A percentile compares a stretch with the other conserved stretches of the same genome.
phyloP scores from a whole-genome alignment of 1,284 basidiomycete genomes.

The Cryptococcus sp. region DNA sequence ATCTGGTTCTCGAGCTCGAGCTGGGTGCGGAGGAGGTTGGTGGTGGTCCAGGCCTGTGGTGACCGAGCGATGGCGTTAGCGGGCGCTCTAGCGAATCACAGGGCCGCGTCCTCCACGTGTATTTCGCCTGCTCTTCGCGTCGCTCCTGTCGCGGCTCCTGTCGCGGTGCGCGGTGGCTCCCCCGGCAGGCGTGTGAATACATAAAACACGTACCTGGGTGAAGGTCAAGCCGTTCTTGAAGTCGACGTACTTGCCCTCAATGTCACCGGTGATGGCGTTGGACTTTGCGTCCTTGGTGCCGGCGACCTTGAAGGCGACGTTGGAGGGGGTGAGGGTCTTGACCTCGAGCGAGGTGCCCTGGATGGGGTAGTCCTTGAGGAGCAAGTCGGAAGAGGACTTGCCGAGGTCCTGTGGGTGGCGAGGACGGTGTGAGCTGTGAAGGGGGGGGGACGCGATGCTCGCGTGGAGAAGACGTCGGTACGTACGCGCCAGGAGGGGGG shows the following conservation, averaged over 20 bases:
- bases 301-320: conserved; percentile 82
- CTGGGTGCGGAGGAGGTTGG: conserved; percentile 81
- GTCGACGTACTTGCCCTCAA: conserved; percentile 88
- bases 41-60: conserved; percentile 77
- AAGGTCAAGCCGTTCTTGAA: conserved; percentile 83
- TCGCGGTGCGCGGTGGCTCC: too few relatives aligned
- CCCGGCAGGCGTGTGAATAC: background rate
- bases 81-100: background rate
- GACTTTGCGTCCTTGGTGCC: conserved; percentile 72
- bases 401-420: conserved; percentile 70
- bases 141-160: too few relatives aligned
- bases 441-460: too few relatives aligned
- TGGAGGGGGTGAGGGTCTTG: conserved; percentile 91
- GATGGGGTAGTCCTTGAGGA: conserved; percentile 90
- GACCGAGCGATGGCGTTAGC: conserved; percentile 17
- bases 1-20: conserved; percentile 98
- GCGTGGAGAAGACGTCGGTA: conserved; percentile 4
- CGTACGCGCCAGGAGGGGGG: conserved; percentile 88
- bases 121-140: background rate
- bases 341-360: conserved; percentile 75
- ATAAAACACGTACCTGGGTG: conserved; percentile 59
- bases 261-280: conserved; percentile 71
- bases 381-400: conserved; percentile 93
- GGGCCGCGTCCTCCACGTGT: background rate
- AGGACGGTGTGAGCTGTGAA: background rate